Conservation (phyloP, 2,329 filamentous ascomycete genomes). For the Bretziella fagacearum region DNA sequence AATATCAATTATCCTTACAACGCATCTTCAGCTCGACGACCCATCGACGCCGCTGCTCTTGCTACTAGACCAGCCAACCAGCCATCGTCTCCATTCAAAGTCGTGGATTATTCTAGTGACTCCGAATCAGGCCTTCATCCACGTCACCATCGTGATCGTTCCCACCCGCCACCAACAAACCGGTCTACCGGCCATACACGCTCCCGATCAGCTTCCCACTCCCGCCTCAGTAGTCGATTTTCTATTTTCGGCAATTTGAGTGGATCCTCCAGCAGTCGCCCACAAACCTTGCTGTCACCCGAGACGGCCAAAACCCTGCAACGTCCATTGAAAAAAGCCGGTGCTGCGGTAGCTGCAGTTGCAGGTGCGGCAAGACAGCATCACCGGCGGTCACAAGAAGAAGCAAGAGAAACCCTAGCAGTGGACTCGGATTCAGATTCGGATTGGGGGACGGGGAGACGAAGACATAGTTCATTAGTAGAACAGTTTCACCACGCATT, state of each 20-base stretch:
- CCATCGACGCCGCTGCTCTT: not conserved
- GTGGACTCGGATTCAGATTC: not conserved
- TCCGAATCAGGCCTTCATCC: conserved; percentile 3
- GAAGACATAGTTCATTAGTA: not conserved
- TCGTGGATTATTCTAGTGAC: not conserved
- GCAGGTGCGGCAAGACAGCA: conserved; percentile 2
- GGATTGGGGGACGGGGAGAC: conserved; percentile 1
- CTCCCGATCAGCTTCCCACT: not conserved
- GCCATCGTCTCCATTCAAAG: not conserved
- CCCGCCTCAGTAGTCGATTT: not conserved
- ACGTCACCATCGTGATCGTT: not conserved
- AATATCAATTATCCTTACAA: not conserved
- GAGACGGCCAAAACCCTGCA: conserved; percentile 1
- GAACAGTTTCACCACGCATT: not conserved
- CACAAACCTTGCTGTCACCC: not conserved
- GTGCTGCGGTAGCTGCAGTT: conserved; percentile 10
- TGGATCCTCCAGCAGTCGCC: not conserved
- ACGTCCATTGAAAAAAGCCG: conserved; percentile 3
- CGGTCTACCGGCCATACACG: not conserved
- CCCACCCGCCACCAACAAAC: not conserved
- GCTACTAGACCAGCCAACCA: not conserved
- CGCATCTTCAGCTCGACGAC: not conserved
- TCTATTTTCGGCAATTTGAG: not conserved
- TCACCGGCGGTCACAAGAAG: not conserved
- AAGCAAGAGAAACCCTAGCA: not conserved